Evolutionary conservation across 78 protist species (phyloP), one percentile per base, ranked within the genome.

Genomic region (Dictyostelium discoideum): DNA sequence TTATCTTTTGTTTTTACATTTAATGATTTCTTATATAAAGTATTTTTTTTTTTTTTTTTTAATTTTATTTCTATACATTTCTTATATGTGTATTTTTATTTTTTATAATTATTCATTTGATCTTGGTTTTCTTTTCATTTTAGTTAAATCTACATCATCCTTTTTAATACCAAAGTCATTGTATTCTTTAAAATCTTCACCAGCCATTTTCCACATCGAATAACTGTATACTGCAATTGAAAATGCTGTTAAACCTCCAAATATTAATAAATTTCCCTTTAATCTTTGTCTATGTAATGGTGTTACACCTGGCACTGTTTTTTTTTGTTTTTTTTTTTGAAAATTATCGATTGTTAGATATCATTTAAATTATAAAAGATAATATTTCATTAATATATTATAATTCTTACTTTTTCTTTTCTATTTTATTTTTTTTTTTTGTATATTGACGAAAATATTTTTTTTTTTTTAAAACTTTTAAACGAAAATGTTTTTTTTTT

Each of bases 121-220:
- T 89, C 94, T 89, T 81, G 82, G 65, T 67, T 50, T 80, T 84
- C 85, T 89, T 67, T 89, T 54, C 72, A 89, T 57, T 39, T 80
- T 57, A 7, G 74, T 18, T 42, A 79, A 10, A 81, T 81, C 77
- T 16, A 24, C 83, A 26, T 89, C 94, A 9, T 84, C 87, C 29
- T 42, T 44, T 57, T 79, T 83, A 42, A 50, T 18, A 46, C 94
- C 94, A 81, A 89, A 89, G 13, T 89, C 94, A 26, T 89, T 89
- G 5, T 79, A 39, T 24, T 89, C 94, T 69, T 89, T 89, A 29
- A 89, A 89, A 67, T 89, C 94, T 37, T 78, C 73, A 42, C n/a
- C n/a, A 80, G 86, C 94, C 94, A 89, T 89, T 46, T 67, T 78
- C 22, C 50, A 89, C 81, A 89, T 89, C 46, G 94, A 89, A 10